Evolutionary conservation across 2,329 filamentous ascomycete species (phyloP).

Genomic region (Exophiala sp.): DNA sequence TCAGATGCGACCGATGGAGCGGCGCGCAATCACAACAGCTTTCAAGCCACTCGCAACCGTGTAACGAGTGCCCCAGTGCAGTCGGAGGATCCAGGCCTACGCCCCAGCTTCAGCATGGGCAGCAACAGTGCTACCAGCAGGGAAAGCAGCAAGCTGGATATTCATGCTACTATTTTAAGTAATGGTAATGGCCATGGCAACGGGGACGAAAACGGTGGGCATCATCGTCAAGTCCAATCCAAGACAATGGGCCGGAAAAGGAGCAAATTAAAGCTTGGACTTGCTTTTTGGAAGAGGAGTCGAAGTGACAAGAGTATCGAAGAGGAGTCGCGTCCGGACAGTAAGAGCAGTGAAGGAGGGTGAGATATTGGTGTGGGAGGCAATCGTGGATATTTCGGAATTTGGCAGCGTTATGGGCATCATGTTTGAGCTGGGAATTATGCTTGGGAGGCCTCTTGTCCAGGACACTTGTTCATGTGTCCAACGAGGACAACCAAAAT

Average conservation of each 20-base stretch:
- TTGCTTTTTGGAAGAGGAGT: slow-evolving; percentile 27
- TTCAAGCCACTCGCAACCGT: slow-evolving; percentile 22
- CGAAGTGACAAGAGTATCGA: slow-evolving; percentile 17
- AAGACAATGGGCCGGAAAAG: slow-evolving; percentile 24
- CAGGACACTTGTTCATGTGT: too few relatives aligned
- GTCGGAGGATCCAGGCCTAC: slow-evolving; percentile 12
- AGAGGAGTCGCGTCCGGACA: slow-evolving; percentile 13
- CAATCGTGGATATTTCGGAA: too few relatives aligned
- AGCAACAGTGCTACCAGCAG: slow-evolving; percentile 26
- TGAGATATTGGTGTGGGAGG: neutral
- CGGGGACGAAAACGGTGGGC: slow-evolving; percentile 6
- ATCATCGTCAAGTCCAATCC: slow-evolving; percentile 22
- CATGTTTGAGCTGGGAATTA: too few relatives aligned
- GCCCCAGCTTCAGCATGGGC: slow-evolving; percentile 24
- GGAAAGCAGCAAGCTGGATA: slow-evolving; percentile 27
- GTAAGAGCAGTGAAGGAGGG: slow-evolving; percentile 14
- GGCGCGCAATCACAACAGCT: slow-evolving; percentile 16
- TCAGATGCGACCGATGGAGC: slow-evolving; percentile 19
- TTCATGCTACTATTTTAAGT: slow-evolving; percentile 24
- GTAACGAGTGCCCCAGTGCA: slow-evolving; percentile 23
- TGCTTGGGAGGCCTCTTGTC: too few relatives aligned
- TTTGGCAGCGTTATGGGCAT: too few relatives aligned
- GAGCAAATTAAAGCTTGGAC: slow-evolving; percentile 24
- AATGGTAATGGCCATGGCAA: slow-evolving; percentile 21
- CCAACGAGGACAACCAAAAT: too few relatives aligned